Evolutionary conservation across 1,284 basidiomycete genomes (phyloP).

Genomic region (Golubevia sp.): DNA sequence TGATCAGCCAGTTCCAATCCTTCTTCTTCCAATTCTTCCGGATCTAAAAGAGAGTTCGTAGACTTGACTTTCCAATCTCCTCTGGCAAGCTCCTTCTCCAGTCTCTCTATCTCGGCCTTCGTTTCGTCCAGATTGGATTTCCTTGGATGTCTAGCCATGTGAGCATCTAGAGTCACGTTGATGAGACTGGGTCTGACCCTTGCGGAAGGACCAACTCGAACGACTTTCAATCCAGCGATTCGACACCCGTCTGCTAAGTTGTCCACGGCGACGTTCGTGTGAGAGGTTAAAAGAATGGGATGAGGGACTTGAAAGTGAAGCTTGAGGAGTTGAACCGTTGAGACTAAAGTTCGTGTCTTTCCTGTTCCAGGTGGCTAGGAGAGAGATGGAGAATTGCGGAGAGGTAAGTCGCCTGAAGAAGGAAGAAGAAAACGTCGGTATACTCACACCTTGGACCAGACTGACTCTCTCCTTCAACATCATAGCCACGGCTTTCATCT

Average conservation of each 20-base stretch:
- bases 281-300: slow-evolving; percentile 84
- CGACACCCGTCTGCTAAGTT: slow-evolving; percentile 77
- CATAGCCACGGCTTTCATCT: slow-evolving; percentile 79
- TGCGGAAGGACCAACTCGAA: slow-evolving; percentile 76
- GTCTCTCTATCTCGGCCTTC: slow-evolving; percentile 48
- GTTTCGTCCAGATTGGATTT: slow-evolving; percentile 65
- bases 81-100: slow-evolving; percentile 13
- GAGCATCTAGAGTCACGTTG: slow-evolving; percentile 71
- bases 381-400: slow-evolving; percentile 6
- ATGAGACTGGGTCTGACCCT: slow-evolving; percentile 69
- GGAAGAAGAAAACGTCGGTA: not conserved
- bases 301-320: slow-evolving; percentile 81
- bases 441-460: slow-evolving; percentile 81
- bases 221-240: slow-evolving; percentile 70
- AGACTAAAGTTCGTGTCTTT: slow-evolving; percentile 89
- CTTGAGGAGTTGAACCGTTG: slow-evolving; percentile 82
- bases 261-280: slow-evolving; percentile 93
- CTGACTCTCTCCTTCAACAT: slow-evolving; percentile 81
- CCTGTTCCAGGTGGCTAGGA: slow-evolving; percentile 90
- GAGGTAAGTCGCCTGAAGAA: slow-evolving; percentile 4
- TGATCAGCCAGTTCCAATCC: slow-evolving; percentile 10
- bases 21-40: slow-evolving; percentile 31
- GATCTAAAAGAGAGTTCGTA: slow-evolving; percentile 14
- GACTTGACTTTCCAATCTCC: slow-evolving; percentile 1
- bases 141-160: slow-evolving; percentile 71